Conservation (phyloP, 2,329 filamentous ascomycete genomes). For the Colletotrichum echinochloae region DNA sequence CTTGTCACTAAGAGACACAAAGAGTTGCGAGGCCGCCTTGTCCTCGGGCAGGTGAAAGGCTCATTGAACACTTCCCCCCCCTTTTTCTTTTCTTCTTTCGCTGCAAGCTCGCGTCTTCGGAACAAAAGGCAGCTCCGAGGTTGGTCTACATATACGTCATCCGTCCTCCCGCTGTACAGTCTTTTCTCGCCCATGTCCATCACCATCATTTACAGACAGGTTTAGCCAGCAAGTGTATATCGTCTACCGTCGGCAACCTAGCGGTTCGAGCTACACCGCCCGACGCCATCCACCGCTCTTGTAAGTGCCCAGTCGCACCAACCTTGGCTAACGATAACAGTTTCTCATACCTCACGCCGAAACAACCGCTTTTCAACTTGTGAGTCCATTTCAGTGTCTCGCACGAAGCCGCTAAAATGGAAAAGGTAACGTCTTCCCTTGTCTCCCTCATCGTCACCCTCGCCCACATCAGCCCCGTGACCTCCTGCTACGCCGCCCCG, state of each 20-base stretch:
- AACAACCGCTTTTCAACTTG: background rate
- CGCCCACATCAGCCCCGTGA: constrained; percentile 2
- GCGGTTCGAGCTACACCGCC: background rate
- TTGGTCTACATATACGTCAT: background rate
- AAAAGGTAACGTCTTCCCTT: constrained; percentile 6
- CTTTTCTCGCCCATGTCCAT: background rate
- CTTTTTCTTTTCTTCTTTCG: background rate
- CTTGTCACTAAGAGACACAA: background rate
- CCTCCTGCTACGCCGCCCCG: constrained; percentile 1
- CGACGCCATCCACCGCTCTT: background rate
- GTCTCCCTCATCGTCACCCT: constrained; percentile 1
- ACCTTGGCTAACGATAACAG: constrained; percentile 21
- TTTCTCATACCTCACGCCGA: background rate
- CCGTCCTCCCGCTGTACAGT: background rate
- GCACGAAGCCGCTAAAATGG: constrained; percentile 8
- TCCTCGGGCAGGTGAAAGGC: background rate
- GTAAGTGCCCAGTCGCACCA: constrained; percentile 15
- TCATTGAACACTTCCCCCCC: too few relatives aligned
- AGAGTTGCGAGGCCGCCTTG: background rate
- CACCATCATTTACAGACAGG: background rate
- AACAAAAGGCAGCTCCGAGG: background rate
- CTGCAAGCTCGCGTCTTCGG: background rate
- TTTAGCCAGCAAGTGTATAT: background rate
- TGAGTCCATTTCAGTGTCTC: background rate
- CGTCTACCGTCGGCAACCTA: background rate